Evolutionary conservation across 257 asterid species (phyloP).

Genomic region (Dorcoceras hygrometricum): DNA sequence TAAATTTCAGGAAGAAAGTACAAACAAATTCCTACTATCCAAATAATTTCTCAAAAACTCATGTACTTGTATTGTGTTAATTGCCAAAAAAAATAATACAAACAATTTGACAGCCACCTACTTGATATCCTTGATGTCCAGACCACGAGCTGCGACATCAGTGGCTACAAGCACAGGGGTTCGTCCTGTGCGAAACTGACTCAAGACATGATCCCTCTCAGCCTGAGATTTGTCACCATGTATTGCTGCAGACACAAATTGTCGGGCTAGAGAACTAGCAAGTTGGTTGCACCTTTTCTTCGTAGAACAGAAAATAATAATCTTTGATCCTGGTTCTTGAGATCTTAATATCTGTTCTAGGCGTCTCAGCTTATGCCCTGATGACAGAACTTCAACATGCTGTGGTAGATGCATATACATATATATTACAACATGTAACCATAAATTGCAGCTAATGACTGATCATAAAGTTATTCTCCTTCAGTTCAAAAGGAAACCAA

Average conservation of each 20-base stretch:
- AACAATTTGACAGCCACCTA: constrained; percentile 25
- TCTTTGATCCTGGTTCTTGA: constrained; percentile 92
- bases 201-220: constrained; percentile 88
- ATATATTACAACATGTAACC: constrained; percentile 11
- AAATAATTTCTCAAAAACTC: no score
- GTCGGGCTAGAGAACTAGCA: constrained; percentile 58
- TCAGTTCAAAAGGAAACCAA: neutral
- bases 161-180: constrained; percentile 95
- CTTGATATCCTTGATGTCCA: constrained; percentile 97
- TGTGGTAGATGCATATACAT: constrained; percentile 27
- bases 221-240: constrained; percentile 98
- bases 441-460: constrained; percentile 6
- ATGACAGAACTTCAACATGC: constrained; percentile 72
- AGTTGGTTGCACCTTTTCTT: constrained; percentile 95
- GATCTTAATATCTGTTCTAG: constrained; percentile 89
- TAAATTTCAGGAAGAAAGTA: neutral
- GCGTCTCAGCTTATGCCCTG: constrained; percentile 78
- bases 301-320: constrained; percentile 91
- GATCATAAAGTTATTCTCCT: neutral
- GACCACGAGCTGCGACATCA: constrained; percentile 99
- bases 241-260: constrained; percentile 91
- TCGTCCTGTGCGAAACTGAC: constrained; percentile 81
- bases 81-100: neutral
- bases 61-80: neutral
- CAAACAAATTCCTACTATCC: no score